Evolutionary conservation across 2,329 filamentous ascomycete genomes (phyloP), one percentile per base, ranked within the genome.

Genomic region (Fusarium sarcochroum): DNA sequence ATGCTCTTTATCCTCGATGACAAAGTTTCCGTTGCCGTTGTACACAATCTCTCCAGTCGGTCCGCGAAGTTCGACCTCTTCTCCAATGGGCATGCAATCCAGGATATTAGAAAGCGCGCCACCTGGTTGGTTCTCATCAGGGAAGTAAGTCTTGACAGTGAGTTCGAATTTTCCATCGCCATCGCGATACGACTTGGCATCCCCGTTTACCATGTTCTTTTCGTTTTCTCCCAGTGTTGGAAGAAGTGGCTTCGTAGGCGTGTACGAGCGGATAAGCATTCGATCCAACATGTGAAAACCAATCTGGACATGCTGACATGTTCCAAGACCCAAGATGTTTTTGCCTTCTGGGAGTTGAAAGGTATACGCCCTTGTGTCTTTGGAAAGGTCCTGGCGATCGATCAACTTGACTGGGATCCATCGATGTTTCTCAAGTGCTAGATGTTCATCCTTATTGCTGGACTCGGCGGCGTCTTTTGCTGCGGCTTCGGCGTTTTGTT

Each of bases 41-140:
- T 87, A 87, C 5, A 76, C 72, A 23, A 87, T 85, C 37, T 85
- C 82, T 17, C 85, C 85, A 0, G 80, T 81, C 0, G 85, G 85
- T 0, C 85, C 85, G 15, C 81, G 82, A 32, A 87, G 79, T 65
- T 88, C 85, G 30, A 86, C 76, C 57, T 84, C 79, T 66, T 85
- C 82, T 18, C 83, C 81, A 2, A 83, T 67, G 0, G 80, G 80
- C 54, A 87, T 80, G 68, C 78, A 83, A 72, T 86, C 83, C 4
- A 87, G 80, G 50, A 87, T 82, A 58, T 86, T 86, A 41, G 79
- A 82, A 76, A 87, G 80, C 11, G 85, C 84, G n/a, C 85, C 84
- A 15, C 85, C 85, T 1, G 85, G 84, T 64, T 86, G 82, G 3
- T 76, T 74, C 1, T 76, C 64, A 37, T 76, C 79, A 0, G 85